Conservation (phyloP, 2,329 filamentous ascomycete species). For the Fonsecaea pedrosoi region DNA sequence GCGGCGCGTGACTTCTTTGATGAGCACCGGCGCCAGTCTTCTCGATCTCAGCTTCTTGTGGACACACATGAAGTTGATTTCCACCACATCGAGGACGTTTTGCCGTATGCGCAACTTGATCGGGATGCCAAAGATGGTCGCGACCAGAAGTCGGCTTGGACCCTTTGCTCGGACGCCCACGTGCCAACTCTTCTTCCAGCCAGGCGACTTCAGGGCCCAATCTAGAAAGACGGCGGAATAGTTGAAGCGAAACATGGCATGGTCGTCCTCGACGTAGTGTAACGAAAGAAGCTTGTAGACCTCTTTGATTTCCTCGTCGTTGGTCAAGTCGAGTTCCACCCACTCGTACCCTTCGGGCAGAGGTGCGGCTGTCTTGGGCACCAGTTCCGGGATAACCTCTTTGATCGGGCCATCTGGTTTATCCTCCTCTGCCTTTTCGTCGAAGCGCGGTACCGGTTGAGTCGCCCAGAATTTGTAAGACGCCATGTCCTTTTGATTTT, state of each 20-base stretch:
- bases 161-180: slow-evolving; percentile 82
- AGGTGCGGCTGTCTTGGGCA: slow-evolving; percentile 76
- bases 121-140: slow-evolving; percentile 94
- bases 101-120: slow-evolving; percentile 80
- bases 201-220: slow-evolving; percentile 94
- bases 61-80: slow-evolving; percentile 98
- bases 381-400: slow-evolving; percentile 76
- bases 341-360: slow-evolving; percentile 89
- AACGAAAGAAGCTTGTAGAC: slow-evolving; percentile 89
- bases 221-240: slow-evolving; percentile 88
- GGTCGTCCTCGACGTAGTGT: slow-evolving; percentile 96
- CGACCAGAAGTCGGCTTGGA: slow-evolving; percentile 84
- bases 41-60: slow-evolving; percentile 98
- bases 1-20: slow-evolving; percentile 94
- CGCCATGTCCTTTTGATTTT: slow-evolving; percentile 95
- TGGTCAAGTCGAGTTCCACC: slow-evolving; percentile 84
- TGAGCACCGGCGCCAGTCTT: slow-evolving; percentile 88
- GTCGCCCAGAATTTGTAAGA: slow-evolving; percentile 99
- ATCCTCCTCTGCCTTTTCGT: slow-evolving; percentile 61
- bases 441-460: slow-evolving; percentile 88
- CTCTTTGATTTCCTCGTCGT: slow-evolving; percentile 80
- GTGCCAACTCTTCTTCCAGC: slow-evolving; percentile 94
- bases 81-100: slow-evolving; percentile 76
- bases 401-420: slow-evolving; percentile 83
- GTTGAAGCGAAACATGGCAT: slow-evolving; percentile 97